phyloP scores from a whole-genome alignment of 2,329 filamentous ascomycete species.

The Alternaria hordeiaustralica region DNA sequence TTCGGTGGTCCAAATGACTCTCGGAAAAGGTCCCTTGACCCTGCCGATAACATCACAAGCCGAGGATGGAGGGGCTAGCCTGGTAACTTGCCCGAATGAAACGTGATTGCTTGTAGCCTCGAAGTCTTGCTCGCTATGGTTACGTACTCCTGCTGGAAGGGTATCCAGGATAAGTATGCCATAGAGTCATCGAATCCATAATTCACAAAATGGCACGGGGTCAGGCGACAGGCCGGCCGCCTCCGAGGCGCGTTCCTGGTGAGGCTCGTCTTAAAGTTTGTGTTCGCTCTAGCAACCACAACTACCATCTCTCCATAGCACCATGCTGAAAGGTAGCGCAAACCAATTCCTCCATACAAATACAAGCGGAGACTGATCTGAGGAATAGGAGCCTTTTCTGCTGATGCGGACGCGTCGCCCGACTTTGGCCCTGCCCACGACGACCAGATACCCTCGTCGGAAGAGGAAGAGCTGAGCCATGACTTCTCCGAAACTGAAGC shows the following conservation, averaged over 20 bases:
- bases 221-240: conserved; percentile 19
- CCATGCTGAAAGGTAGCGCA: conserved; percentile 38
- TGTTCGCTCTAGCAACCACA: conserved; percentile 19
- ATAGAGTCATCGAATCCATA: conserved; percentile 9
- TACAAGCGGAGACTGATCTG: conserved; percentile 12
- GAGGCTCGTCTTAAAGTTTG: conserved; percentile 10
- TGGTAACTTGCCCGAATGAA: background rate
- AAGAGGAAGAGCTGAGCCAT: conserved; percentile 43
- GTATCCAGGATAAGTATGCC: background rate
- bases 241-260: conserved; percentile 17
- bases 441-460: conserved; percentile 45
- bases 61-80: conserved; percentile 3
- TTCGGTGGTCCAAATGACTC: background rate
- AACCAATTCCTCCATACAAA: background rate
- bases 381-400: conserved; percentile 33
- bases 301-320: conserved; percentile 21
- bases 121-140: conserved; percentile 2
- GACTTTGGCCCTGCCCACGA: conserved; percentile 41
- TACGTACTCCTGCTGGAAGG: background rate
- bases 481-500: conserved; percentile 39
- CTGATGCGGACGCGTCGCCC: conserved; percentile 46
- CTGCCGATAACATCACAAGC: conserved; percentile 12
- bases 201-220: conserved; percentile 17
- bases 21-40: conserved; percentile 1
- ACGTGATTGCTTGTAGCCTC: conserved; percentile 1